Conservation (phyloP, 257 asterid species). For the Craterostigma plantagineum region DNA sequence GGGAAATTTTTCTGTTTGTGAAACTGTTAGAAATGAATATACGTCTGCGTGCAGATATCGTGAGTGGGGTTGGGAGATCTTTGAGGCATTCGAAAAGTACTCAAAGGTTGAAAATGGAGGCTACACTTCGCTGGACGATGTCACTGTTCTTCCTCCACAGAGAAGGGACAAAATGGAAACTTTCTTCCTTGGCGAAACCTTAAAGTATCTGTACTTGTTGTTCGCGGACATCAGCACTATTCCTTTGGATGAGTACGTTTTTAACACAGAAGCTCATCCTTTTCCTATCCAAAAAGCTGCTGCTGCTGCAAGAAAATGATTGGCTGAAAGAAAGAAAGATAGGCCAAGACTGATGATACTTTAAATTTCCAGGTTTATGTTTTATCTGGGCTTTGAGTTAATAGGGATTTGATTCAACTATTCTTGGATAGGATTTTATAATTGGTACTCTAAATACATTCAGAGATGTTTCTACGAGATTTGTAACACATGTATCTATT, state of each 20-base stretch:
- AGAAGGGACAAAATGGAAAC: slow-evolving; percentile 97
- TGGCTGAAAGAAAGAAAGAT: too few relatives aligned
- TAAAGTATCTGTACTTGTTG: slow-evolving; percentile 70
- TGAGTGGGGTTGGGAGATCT: slow-evolving; percentile 94
- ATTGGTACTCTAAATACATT: too few relatives aligned
- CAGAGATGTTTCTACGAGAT: too few relatives aligned
- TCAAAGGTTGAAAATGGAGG: slow-evolving; percentile 82
- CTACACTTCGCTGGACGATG: slow-evolving; percentile 78
- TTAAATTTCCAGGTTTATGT: too few relatives aligned
- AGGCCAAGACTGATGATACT: too few relatives aligned
- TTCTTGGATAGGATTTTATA: too few relatives aligned
- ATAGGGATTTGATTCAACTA: too few relatives aligned
- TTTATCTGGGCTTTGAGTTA: too few relatives aligned
- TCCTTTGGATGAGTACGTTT: slow-evolving; percentile 76
- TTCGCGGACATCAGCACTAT: slow-evolving; percentile 33
- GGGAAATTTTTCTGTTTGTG: background rate
- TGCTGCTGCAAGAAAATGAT: slow-evolving; percentile 21
- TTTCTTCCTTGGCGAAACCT: slow-evolving; percentile 83
- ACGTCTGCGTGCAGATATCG: slow-evolving; percentile 44
- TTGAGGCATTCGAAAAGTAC: slow-evolving; percentile 84
- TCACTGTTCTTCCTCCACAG: slow-evolving; percentile 55
- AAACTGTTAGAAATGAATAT: background rate
- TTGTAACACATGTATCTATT: too few relatives aligned
- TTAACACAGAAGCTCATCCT: slow-evolving; percentile 97
- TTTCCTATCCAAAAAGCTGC: slow-evolving; percentile 32